Base-by-base conservation (phyloP, 805 yeast species). In the Cyberlindnera maclurae region DNA sequence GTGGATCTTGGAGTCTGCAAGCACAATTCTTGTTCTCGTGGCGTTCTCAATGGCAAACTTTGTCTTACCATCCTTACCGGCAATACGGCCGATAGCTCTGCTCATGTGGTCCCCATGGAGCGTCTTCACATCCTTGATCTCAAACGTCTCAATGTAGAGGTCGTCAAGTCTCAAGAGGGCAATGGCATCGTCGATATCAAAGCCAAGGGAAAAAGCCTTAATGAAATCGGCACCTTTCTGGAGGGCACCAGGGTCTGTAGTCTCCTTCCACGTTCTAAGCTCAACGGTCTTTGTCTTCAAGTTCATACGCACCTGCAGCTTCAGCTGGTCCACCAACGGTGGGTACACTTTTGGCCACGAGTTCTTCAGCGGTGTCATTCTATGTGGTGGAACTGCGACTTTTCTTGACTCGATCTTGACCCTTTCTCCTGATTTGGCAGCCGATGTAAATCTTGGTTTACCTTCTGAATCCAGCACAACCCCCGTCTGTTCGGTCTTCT, bases 31-130 rank as follows among this genome's bases (percentile, higher is more conserved):
- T 11, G 99, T 93, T 67, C 97, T 78, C 16, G 97, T 90, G 13
- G 98, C 97, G 58, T 93, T 93, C 65, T 93, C 99, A 57, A 93
- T 93, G 26, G 98, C 97, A 62, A 90, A 93, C 67, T 90, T 93
- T 45, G 97, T 93, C 65, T 89, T 90, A 58, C 99, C 99, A 59
- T 93, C 99, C 59, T 93, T 94, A 63, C 99, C 99, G 12, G 99
- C 98, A 63, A 93, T 93, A 73, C 99, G 87, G 57, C 98, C 99
- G 60, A 93, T 93, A 7, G 99, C 98, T 73, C 99, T 82, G 37
- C 96, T 83, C 59, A 93, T 71, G 75, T 93, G 98, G 65, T 93
- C 98, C 20, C 97, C 98, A 22, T 78, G 79, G 50, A 93, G 69
- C 4, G 97, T 90, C 65, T 93, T 94, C 41, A 93, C 97, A 63